phyloP scores from a whole-genome alignment of 2,329 filamentous ascomycete species.

The Dryadomyces quercus-mongolicae region DNA sequence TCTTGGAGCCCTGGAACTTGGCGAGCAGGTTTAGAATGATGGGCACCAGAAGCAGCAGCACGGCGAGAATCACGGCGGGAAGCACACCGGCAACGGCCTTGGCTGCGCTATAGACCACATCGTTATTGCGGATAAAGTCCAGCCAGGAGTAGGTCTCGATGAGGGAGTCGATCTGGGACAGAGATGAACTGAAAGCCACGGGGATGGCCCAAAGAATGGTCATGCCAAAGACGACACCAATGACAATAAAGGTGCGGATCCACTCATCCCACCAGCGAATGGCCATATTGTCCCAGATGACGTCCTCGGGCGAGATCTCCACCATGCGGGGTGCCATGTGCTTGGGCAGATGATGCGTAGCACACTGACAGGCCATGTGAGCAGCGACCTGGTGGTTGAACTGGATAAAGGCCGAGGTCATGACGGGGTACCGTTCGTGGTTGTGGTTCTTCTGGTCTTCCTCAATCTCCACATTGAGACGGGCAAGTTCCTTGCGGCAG shows the following conservation, averaged over 20 bases:
- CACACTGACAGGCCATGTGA: constrained; percentile 92
- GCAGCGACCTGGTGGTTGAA: constrained; percentile 97
- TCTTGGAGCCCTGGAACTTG: constrained; percentile 66
- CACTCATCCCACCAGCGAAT: constrained; percentile 90
- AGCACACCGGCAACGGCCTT: constrained; percentile 70
- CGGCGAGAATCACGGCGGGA: constrained; percentile 62
- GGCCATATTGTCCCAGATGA: constrained; percentile 96
- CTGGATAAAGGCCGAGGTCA: constrained; percentile 96
- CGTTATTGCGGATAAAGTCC: constrained; percentile 49
- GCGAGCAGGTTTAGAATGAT: constrained; percentile 65
- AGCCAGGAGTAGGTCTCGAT: constrained; percentile 56
- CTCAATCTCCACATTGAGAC: constrained; percentile 85
- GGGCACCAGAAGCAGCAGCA: constrained; percentile 73
- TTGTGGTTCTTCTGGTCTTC: constrained; percentile 73
- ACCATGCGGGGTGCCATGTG: constrained; percentile 87
- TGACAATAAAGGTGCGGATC: constrained; percentile 54
- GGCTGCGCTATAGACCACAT: constrained; percentile 46
- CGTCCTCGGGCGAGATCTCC: constrained; percentile 88
- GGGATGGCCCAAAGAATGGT: constrained; percentile 84
- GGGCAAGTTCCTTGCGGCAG: constrained; percentile 74
- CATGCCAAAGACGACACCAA: constrained; percentile 57
- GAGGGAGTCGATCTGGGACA: constrained; percentile 66
- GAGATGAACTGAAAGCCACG: constrained; percentile 72
- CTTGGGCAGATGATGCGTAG: constrained; percentile 81
- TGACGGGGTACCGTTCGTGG: constrained; percentile 74